These are phyloP conservation scores for Solanum gandarillasii DNA, from an alignment of 257 asterid genomes.

Conservation along the genomic window DNA sequence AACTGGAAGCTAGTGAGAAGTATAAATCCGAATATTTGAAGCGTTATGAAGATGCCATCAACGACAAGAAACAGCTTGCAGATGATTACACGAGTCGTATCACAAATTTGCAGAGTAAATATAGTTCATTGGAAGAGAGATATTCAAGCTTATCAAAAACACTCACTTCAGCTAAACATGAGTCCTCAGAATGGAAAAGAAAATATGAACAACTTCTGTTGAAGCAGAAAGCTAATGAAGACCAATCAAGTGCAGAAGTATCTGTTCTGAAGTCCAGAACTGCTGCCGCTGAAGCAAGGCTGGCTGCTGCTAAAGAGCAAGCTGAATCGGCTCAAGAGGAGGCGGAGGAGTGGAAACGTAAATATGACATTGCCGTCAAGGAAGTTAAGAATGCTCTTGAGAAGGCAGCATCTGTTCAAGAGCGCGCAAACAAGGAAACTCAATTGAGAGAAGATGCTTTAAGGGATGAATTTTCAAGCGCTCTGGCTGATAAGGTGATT, in stretches of 20 bases:
- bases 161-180: conserved; percentile 54
- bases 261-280: conserved; percentile 70
- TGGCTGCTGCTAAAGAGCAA: conserved; percentile 90
- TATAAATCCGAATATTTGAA: conserved; percentile 82
- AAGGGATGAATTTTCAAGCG: conserved; percentile 58
- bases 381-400: conserved; percentile 83
- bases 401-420: conserved; percentile 85
- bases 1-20: conserved; percentile 80
- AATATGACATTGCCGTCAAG: conserved; percentile 74
- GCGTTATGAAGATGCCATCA: conserved; percentile 83
- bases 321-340: conserved; percentile 90
- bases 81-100: conserved; percentile 74
- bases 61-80: conserved; percentile 68
- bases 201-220: conserved; percentile 59
- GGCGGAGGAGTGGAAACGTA: conserved; percentile 95
- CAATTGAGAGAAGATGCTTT: conserved; percentile 77
- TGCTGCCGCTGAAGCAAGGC: conserved; percentile 95
- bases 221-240: conserved; percentile 74
- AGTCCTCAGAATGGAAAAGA: conserved; percentile 76
- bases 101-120: conserved; percentile 64
- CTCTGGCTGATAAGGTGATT: conserved; percentile 69
- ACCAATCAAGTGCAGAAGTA: conserved; percentile 64
- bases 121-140: conserved; percentile 79
- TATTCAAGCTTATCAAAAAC: conserved; percentile 58
- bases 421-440: conserved; percentile 64